These are phyloP conservation scores for Penicillium turbatum DNA, from an alignment of 495 filamentous ascomycete species.

Conservation along the genomic window DNA sequence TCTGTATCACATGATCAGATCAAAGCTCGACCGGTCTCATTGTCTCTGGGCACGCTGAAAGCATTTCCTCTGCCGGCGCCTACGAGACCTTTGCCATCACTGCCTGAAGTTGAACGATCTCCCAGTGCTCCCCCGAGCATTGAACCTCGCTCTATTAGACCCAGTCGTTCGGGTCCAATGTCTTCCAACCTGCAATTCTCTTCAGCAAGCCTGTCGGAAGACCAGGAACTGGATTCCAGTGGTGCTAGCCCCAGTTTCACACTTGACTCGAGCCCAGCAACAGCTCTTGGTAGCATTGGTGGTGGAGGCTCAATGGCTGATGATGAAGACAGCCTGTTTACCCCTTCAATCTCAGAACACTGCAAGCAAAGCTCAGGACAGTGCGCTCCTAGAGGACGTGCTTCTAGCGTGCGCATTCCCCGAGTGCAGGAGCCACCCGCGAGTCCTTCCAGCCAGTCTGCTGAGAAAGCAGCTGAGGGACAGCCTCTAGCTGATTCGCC, in stretches of 20 bases:
- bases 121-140: slow-evolving; percentile 5
- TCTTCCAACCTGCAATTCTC: slow-evolving; percentile 7
- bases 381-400: slow-evolving; percentile 11
- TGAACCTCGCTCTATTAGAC: slow-evolving; percentile 4
- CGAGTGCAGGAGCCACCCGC: slow-evolving; percentile 17
- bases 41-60: slow-evolving; percentile 31
- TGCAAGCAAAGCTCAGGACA: slow-evolving; percentile 17
- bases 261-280: slow-evolving; percentile 8
- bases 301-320: slow-evolving; percentile 8
- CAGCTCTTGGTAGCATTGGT: slow-evolving; percentile 7
- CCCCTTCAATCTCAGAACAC: slow-evolving; percentile 11
- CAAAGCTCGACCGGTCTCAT: slow-evolving; percentile 22
- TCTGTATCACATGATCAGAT: slow-evolving; percentile 7
- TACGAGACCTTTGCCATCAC: slow-evolving; percentile 32
- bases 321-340: slow-evolving; percentile 11
- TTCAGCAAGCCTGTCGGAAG: slow-evolving; percentile 15
- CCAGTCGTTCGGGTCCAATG: slow-evolving; percentile 1
- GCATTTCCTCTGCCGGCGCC: slow-evolving; percentile 42
- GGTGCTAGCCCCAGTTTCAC: slow-evolving; percentile 5
- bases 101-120: slow-evolving; percentile 20
- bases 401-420: slow-evolving; percentile 17
- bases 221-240: neutral
- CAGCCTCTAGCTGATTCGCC: slow-evolving; percentile 24
- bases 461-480: neutral
- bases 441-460: slow-evolving; percentile 2